phyloP scores from a whole-genome alignment of 345 rosid species.

The Eutrema heterophyllum region DNA sequence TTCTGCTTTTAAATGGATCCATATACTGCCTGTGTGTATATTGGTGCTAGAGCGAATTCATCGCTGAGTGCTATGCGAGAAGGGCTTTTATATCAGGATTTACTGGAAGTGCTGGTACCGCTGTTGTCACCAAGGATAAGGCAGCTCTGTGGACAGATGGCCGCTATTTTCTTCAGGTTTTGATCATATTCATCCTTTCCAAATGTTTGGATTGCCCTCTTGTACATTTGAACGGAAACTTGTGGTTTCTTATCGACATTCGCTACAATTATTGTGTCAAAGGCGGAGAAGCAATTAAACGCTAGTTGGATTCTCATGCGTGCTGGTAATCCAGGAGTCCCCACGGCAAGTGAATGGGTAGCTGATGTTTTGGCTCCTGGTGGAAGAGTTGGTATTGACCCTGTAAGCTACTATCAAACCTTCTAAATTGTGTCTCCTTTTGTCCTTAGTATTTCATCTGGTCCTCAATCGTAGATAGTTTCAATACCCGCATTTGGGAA shows the following conservation, averaged over 20 bases:
- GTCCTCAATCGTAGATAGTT: background rate
- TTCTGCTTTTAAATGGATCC: background rate
- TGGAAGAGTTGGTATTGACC: constrained; percentile 89
- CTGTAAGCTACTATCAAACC: constrained; percentile 59
- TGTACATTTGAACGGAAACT: background rate
- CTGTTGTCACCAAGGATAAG: constrained; percentile 79
- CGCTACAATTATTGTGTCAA: background rate
- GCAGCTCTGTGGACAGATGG: constrained; percentile 99
- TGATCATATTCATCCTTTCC: background rate
- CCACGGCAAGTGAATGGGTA: constrained; percentile 82
- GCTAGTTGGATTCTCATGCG: constrained; percentile 94
- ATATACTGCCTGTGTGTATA: background rate
- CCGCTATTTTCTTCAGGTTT: constrained; percentile 96
- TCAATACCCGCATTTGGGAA: background rate
- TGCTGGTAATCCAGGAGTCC: constrained; percentile 88
- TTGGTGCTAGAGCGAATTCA: constrained; percentile 77
- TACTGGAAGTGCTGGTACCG: constrained; percentile 94
- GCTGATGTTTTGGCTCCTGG: constrained; percentile 80
- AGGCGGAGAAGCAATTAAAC: constrained; percentile 88
- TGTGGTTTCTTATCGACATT: constrained; percentile 1
- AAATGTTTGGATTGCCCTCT: background rate
- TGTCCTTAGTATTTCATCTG: background rate
- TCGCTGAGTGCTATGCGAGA: constrained; percentile 88
- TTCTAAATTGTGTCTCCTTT: background rate
- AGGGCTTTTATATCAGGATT: constrained; percentile 82